Base-by-base conservation (phyloP, 495 filamentous ascomycete genomes). In the Haplographium delicatum region DNA sequence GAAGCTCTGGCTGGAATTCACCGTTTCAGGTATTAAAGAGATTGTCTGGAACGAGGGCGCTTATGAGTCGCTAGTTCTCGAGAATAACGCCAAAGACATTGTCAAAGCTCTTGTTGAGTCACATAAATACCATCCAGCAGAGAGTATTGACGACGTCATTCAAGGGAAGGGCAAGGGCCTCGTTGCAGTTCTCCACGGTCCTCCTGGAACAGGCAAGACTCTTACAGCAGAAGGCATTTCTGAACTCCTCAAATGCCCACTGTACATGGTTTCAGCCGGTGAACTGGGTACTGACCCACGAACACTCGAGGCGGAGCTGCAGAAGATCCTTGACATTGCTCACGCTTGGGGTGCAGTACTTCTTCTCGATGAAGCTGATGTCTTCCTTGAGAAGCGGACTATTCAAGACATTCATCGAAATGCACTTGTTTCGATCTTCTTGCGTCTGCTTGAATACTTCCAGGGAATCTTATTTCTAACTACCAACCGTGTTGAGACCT, bases 1-100 rank as follows among this genome's bases (percentile, higher is more conserved):
- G 65, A 95, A 95, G 70, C 69, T 89, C 1, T 96, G 90, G 91
- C 78, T 95, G 0, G 88, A 95, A 66, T 94, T 95, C 58, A 84
- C 82, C 18, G 82, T 96, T 39, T 88, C 84, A 0, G 84, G 86
- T 10, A 79, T 96, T 60, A 82, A 81, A 50, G 86, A 91, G 19
- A 91, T 90, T 56, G 71, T 80, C 27, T 94, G 85, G 85, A 87
- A 93, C 60, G 81, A 84, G 35, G 74, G 79, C n/a, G 88, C 89
- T 4, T 93, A 89, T 59, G 78, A 85, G 48, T 84, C 80, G 3
- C 76, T 95, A 15, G 85, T 93, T 2, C 72, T 95, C 8, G 81
- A 85, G 1, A 68, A 76, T 11, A 83, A 85, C 48, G 85, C 87
- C 44, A 93, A 94, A 56, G 77, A 79, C 13, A 88, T 93, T 44